Evolutionary conservation across 192 early-diverging fungal genomes (phyloP), one percentile per base, ranked within the genome.

Genomic region (Linnemannia hyalina): DNA sequence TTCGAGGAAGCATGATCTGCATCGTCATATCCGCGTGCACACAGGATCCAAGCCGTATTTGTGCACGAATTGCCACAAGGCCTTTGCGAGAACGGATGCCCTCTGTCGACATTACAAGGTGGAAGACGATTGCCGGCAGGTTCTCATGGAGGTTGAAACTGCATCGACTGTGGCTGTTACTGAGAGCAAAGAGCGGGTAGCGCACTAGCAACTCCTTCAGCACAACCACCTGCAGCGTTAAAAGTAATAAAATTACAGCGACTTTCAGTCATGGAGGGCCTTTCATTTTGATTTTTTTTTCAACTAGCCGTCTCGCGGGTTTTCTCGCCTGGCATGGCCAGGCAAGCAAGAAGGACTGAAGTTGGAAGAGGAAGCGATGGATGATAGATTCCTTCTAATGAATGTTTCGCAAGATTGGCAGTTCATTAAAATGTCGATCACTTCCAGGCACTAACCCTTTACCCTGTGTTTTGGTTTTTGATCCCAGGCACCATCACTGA

Each of bases 1-100:
- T 82, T 92, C 94, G 13, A 90, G 96, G 8, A 94, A 95, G 80
- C 95, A 97, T 80, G 96, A 97, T 76, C 89, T 97, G 41, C 95
- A 95, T 86, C 93, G 96, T 15, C 93, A 94, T 75, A 93, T 93
- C 89, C 92, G 92, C 55, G 88, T 93, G 29, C 93, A 94, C 68
- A 93, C 93, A 1, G 93, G 93, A 54, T 92, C 92, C 68, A 91
- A 91, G 84, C 93, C 93, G 4, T 92, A 92, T 81, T 83, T 88
- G 20, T 94, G 93, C 71, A 79, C 88, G 22, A 88, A 89, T 76
- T 94, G 93, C 75, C 89, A 90, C 42, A 92, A 92, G 41, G 80
- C 90, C 52, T 94, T 94, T 90, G 93, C 93, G 16, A 90, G 93
- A 6, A 88, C 93, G 40, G 93, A 94, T 76, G 93, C 93, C 26